A percentile compares a stretch with the other conserved stretches of the same genome.
phyloP scores from a whole-genome alignment of 306 rosid genomes.

The Ceratonia siliqua region DNA sequence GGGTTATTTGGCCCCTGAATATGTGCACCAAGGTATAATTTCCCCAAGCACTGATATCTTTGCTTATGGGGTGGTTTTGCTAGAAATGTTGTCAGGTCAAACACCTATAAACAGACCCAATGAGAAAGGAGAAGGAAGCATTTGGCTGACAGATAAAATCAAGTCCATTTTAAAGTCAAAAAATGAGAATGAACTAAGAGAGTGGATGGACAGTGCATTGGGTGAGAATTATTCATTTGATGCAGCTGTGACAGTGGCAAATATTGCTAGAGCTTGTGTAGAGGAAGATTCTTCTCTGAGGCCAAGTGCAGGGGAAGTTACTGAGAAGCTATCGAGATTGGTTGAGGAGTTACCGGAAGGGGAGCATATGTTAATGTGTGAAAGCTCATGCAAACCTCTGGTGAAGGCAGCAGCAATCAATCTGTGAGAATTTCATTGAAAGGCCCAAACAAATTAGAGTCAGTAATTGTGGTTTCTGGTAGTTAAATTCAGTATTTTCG shows the following conservation, averaged over 20 bases:
- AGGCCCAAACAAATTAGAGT: neutral
- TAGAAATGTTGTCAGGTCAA: constrained; percentile 58
- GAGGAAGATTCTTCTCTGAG: constrained; percentile 58
- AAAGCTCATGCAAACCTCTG: constrained; percentile 78
- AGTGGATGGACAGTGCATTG: constrained; percentile 66
- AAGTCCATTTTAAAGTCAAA: constrained; percentile 50
- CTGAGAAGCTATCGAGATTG: constrained; percentile 54
- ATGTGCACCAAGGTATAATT: constrained; percentile 51
- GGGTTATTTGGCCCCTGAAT: constrained; percentile 62
- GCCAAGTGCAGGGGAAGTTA: constrained; percentile 57
- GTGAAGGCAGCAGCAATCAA: constrained; percentile 53
- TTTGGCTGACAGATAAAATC: constrained; percentile 52
- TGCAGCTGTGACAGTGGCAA: constrained; percentile 49
- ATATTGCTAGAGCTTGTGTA: constrained; percentile 57
- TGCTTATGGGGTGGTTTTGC: constrained; percentile 58
- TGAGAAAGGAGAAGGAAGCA: constrained; percentile 40
- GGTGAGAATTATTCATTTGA: constrained; percentile 58
- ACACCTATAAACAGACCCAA: constrained; percentile 46
- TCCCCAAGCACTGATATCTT: constrained; percentile 55
- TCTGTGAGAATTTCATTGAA: constrained; percentile 35
- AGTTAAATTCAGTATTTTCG: neutral
- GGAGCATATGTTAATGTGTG: constrained; percentile 46
- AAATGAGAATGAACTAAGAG: constrained; percentile 61
- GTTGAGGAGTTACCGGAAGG: constrained; percentile 60
- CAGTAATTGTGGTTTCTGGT: neutral